These are phyloP conservation scores for Isoetes taiwanensis DNA, from an alignment of 75 land plant genomes.

Conservation along the genomic window DNA sequence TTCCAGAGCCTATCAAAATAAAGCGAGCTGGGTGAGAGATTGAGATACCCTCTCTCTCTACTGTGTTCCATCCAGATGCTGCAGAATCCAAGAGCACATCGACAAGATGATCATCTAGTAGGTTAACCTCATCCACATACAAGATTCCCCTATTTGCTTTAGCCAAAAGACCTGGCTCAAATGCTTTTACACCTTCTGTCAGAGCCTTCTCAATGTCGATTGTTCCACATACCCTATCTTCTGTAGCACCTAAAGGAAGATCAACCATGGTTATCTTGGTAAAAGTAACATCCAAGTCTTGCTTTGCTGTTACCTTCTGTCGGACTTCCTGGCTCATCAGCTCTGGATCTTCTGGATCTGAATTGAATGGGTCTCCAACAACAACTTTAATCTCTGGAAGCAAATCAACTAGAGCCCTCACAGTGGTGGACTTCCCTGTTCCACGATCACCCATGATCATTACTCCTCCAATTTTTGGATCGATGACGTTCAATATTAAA, in stretches of 20 bases:
- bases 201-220: constrained; percentile 98
- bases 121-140: constrained; percentile 95
- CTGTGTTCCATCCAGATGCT: constrained; percentile 99
- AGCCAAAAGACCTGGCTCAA: constrained; percentile 95
- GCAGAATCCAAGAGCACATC: constrained; percentile 97
- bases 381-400: constrained; percentile 90
- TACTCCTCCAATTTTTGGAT: constrained; percentile 98
- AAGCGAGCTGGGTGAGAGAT: constrained; percentile 97
- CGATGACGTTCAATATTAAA: constrained; percentile 86
- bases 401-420: constrained; percentile 85
- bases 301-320: constrained; percentile 29
- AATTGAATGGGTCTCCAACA: constrained; percentile 84
- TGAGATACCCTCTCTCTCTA: constrained; percentile 95
- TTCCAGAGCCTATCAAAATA: constrained; percentile 92
- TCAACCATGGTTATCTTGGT: constrained; percentile 96
- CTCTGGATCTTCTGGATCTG: constrained; percentile 91
- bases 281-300: constrained; percentile 27
- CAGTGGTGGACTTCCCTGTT: constrained; percentile 96
- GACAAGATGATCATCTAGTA: constrained; percentile 93
- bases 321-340: constrained; percentile 80
- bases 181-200: constrained; percentile 98
- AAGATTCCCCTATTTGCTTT: constrained; percentile 95
- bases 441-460: constrained; percentile 99
- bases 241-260: constrained; percentile 92
- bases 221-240: constrained; percentile 96